Conservation (phyloP, 805 yeast species). For the Dipodascus geniculatus region DNA sequence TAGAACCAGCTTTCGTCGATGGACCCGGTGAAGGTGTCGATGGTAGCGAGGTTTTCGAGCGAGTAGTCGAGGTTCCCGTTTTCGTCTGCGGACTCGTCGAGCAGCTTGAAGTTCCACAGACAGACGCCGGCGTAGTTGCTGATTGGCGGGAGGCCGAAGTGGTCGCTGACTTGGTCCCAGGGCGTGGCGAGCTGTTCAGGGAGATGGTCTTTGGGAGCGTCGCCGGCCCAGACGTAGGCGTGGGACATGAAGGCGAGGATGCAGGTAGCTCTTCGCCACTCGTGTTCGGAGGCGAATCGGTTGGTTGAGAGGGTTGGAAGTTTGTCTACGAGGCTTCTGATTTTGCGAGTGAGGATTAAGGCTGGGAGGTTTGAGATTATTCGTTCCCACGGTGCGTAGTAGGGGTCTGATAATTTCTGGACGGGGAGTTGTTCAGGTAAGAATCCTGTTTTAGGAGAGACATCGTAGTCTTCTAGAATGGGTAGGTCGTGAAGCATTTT, state of each 20-base stretch:
- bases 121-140: slow-evolving; percentile 82
- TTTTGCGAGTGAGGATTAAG: slow-evolving; percentile 49
- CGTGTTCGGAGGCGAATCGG: slow-evolving; percentile 33
- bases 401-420: slow-evolving; percentile 42
- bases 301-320: slow-evolving; percentile 46
- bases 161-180: slow-evolving; percentile 42
- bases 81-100: slow-evolving; percentile 31
- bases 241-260: slow-evolving; percentile 71
- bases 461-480: slow-evolving; percentile 49
- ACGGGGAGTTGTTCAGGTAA: slow-evolving; percentile 62
- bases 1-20: slow-evolving; percentile 93
- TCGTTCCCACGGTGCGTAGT: slow-evolving; percentile 69
- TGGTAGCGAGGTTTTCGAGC: slow-evolving; percentile 61
- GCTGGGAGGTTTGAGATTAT: slow-evolving; percentile 60
- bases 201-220: slow-evolving; percentile 43
- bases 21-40: slow-evolving; percentile 79
- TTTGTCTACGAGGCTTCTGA: slow-evolving; percentile 52
- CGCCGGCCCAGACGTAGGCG: slow-evolving; percentile 80
- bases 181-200: slow-evolving; percentile 68
- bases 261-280: slow-evolving; percentile 71
- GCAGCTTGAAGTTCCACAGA: slow-evolving; percentile 74
- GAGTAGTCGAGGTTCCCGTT: background rate
- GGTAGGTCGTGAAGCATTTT: slow-evolving; percentile 32
- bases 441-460: slow-evolving; percentile 65
- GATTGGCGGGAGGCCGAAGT: slow-evolving; percentile 68